These are phyloP conservation scores for Scorias spongiosa DNA, from an alignment of 2,329 filamentous ascomycete species.

Conservation along the genomic window DNA sequence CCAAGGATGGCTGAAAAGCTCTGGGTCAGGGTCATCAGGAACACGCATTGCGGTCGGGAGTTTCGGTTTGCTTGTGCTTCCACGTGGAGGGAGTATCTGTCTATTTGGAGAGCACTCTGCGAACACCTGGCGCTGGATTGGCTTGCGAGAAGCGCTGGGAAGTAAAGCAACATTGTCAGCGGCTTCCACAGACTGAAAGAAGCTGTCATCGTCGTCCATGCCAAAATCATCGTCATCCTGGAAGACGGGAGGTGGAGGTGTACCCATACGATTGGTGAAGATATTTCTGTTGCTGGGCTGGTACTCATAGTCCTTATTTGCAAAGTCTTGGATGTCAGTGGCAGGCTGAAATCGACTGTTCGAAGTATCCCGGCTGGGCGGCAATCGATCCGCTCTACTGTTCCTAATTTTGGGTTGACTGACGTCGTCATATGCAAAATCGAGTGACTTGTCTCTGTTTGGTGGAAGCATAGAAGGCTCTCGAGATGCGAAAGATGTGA, in stretches of 20 bases:
- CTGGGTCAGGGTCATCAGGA: conserved; percentile 9
- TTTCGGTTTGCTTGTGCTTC: conserved; percentile 18
- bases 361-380: background rate
- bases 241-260: conserved; percentile 15
- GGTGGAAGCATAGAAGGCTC: background rate
- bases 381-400: conserved; percentile 2
- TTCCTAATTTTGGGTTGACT: conserved; percentile 3
- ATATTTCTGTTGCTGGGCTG: conserved; percentile 13
- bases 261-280: conserved; percentile 23
- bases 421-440: conserved; percentile 7
- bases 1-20: conserved; percentile 46
- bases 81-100: conserved; percentile 3
- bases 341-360: background rate
- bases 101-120: conserved; percentile 17
- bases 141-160: conserved; percentile 1
- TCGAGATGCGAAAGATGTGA: background rate
- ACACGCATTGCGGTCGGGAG: conserved; percentile 10
- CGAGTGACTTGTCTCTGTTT: background rate
- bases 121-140: conserved; percentile 12
- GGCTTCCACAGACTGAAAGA: conserved; percentile 28
- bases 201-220: conserved; percentile 21
- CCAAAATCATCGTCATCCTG: conserved; percentile 20
- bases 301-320: conserved; percentile 12
- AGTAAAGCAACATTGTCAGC: conserved; percentile 23
- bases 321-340: background rate